A percentile compares a stretch with the other conserved stretches of the same genome.
Conservation (phyloP, 2,329 filamentous ascomycete genomes). For the Geosmithia putterillii region DNA sequence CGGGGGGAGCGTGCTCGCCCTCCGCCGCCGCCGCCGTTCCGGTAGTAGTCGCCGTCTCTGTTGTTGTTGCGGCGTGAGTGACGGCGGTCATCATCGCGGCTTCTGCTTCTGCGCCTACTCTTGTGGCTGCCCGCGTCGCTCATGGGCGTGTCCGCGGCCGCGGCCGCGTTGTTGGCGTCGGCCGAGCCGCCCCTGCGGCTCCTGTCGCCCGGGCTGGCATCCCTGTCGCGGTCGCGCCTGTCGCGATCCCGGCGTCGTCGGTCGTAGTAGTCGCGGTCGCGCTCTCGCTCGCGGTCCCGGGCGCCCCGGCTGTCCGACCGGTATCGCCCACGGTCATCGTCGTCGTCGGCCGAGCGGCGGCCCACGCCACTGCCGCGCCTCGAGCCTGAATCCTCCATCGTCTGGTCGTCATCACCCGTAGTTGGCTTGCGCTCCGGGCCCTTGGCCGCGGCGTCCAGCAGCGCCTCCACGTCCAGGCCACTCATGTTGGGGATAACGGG, state of each 20-base stretch:
- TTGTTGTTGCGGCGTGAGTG: slow-evolving; percentile 56
- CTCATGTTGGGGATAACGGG: slow-evolving; percentile 23
- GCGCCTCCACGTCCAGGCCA: slow-evolving; percentile 68
- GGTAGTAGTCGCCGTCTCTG: slow-evolving; percentile 63
- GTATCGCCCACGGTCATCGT: slow-evolving; percentile 33
- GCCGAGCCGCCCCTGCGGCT: slow-evolving; percentile 21
- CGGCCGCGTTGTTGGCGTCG: slow-evolving; percentile 31
- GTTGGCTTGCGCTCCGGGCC: slow-evolving; percentile 36
- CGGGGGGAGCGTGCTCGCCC: slow-evolving; percentile 47
- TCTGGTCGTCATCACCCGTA: slow-evolving; percentile 13
- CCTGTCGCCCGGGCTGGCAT: slow-evolving; percentile 34
- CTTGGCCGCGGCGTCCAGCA: slow-evolving; percentile 75
- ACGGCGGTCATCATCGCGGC: slow-evolving; percentile 63
- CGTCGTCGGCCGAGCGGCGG: slow-evolving; percentile 2
- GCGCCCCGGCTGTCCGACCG: slow-evolving; percentile 15
- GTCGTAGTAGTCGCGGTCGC: slow-evolving; percentile 14
- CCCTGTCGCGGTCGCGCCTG: slow-evolving; percentile 40
- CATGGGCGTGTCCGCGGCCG: slow-evolving; percentile 51
- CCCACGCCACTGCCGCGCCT: background rate
- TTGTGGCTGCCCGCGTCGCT: slow-evolving; percentile 72
- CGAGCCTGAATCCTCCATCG: slow-evolving; percentile 18
- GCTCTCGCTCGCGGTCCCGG: too few species aligned
- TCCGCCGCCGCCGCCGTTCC: slow-evolving; percentile 25
- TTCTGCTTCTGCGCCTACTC: slow-evolving; percentile 70
- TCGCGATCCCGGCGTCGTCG: slow-evolving; percentile 40